Evolutionary conservation across 2,329 filamentous ascomycete genomes (phyloP).

Genomic region (Cladorrhinum sp.): DNA sequence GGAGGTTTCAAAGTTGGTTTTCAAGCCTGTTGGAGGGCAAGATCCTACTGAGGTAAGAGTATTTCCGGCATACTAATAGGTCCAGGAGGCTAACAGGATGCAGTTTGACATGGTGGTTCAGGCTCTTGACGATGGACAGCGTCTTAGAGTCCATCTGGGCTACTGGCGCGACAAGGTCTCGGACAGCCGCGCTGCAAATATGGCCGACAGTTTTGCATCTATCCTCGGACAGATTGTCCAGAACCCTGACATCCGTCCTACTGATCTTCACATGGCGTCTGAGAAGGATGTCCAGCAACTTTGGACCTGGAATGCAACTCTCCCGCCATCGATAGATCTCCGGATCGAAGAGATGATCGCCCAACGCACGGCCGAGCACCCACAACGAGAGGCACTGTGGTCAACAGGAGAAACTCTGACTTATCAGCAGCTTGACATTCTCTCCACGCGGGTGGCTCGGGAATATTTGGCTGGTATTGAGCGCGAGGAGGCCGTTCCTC

Average conservation of each 20-base stretch:
- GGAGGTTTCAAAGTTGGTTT: not conserved
- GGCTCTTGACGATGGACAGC: constrained; percentile 7
- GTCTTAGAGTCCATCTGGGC: constrained; percentile 3
- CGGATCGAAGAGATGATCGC: constrained; percentile 11
- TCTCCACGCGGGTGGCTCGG: constrained; percentile 26
- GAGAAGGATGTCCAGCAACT: constrained; percentile 11
- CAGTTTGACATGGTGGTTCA: constrained; percentile 15
- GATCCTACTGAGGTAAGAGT: constrained; percentile 15
- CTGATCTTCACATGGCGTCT: constrained; percentile 5
- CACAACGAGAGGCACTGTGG: constrained; percentile 28
- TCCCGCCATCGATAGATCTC: constrained; percentile 1
- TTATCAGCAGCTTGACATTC: constrained; percentile 28
- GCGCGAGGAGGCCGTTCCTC: constrained; percentile 10
- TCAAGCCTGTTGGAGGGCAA: constrained; percentile 10
- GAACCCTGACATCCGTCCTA: constrained; percentile 1
- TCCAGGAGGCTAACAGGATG: not conserved
- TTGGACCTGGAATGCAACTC: constrained; percentile 11
- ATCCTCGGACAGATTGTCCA: constrained; percentile 9
- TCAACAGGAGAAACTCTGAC: constrained; percentile 29
- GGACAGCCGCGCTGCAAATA: constrained; percentile 7
- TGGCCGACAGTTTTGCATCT: constrained; percentile 5
- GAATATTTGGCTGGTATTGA: constrained; percentile 12
- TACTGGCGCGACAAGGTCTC: constrained; percentile 14
- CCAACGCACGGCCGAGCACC: constrained; percentile 16
- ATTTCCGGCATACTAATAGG: not conserved